Percentiles rank a stretch among this genome's conserved stretches.
Evolutionary conservation across 805 yeast species (phyloP).

Genomic region (Ogataea salicorniae): DNA sequence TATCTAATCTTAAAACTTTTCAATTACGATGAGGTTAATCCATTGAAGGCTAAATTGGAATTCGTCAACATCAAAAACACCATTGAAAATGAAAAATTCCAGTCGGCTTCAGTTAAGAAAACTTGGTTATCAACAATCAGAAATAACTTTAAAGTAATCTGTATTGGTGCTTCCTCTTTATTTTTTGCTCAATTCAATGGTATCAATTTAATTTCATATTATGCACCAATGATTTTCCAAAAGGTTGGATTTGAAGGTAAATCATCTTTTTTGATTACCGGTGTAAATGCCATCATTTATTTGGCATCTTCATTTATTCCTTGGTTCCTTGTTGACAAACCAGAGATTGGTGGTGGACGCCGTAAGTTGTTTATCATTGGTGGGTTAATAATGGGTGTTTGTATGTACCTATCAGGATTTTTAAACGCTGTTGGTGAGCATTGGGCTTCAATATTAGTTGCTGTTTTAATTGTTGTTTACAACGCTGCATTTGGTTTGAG

Average conservation of each 20-base stretch:
- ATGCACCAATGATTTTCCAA: slow-evolving; percentile 87
- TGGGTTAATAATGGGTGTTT: slow-evolving; percentile 65
- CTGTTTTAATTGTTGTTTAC: slow-evolving; percentile 64
- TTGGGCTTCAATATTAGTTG: slow-evolving; percentile 66
- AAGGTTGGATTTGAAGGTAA: slow-evolving; percentile 89
- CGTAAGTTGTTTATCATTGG: slow-evolving; percentile 73
- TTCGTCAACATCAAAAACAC: slow-evolving; percentile 41
- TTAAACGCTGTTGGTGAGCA: slow-evolving; percentile 45
- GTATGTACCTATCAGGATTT: slow-evolving; percentile 59
- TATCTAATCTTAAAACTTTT: slow-evolving; percentile 34
- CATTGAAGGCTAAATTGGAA: slow-evolving; percentile 32
- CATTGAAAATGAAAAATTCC: slow-evolving; percentile 16
- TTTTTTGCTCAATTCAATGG: slow-evolving; percentile 90
- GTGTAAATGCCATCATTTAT: slow-evolving; percentile 60
- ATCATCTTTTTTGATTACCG: slow-evolving; percentile 81
- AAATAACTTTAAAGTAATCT: slow-evolving; percentile 43
- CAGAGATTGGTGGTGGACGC: slow-evolving; percentile 71
- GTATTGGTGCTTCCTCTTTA: slow-evolving; percentile 80
- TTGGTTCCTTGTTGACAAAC: slow-evolving; percentile 73
- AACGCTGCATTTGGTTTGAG: slow-evolving; percentile 83
- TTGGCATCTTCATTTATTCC: slow-evolving; percentile 71
- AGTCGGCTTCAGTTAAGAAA: slow-evolving; percentile 18
- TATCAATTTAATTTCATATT: slow-evolving; percentile 81
- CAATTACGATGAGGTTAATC: slow-evolving; percentile 24
- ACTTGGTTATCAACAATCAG: slow-evolving; percentile 19